Conservation (phyloP, 192 early-diverging fungal genomes). For the Podochytrium sp. region DNA sequence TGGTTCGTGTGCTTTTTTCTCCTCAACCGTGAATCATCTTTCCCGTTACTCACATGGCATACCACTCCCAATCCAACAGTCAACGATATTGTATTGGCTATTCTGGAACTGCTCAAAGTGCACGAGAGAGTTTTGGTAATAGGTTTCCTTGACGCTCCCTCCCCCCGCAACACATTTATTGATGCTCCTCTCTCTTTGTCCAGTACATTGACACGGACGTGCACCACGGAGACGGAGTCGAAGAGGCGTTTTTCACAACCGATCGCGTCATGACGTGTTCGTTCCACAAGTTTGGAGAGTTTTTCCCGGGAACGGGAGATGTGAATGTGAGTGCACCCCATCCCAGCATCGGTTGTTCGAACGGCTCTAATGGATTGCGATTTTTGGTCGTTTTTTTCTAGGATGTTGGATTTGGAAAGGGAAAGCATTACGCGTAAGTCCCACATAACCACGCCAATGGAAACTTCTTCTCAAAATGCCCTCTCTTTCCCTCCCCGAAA, state of each 20-base stretch:
- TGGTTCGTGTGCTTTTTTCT: conserved; percentile 4
- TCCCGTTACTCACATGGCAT: background rate
- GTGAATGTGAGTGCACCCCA: conserved; percentile 64
- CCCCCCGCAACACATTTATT: background rate
- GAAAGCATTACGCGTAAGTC: conserved; percentile 92
- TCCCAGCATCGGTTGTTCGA: no score
- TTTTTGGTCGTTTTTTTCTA: conserved; percentile 32
- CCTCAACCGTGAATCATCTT: background rate
- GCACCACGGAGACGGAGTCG: conserved; percentile 95
- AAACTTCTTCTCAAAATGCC: background rate
- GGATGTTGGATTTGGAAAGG: conserved; percentile 91
- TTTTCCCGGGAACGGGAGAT: conserved; percentile 98
- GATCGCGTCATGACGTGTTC: conserved; percentile 95
- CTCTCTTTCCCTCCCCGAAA: background rate
- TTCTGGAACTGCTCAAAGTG: conserved; percentile 80
- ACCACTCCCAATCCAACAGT: no score
- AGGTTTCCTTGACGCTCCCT: background rate
- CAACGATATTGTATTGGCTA: conserved; percentile 95
- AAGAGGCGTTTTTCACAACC: conserved; percentile 92
- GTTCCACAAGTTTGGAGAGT: conserved; percentile 95
- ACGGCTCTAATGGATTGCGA: no score
- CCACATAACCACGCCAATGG: no score
- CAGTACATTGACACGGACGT: conserved; percentile 97
- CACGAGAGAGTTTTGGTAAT: conserved; percentile 30
- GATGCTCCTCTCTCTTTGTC: conserved; percentile 33